Base-by-base conservation (phyloP, 768 basidiomycete genomes). In the Lactarius vividus region DNA sequence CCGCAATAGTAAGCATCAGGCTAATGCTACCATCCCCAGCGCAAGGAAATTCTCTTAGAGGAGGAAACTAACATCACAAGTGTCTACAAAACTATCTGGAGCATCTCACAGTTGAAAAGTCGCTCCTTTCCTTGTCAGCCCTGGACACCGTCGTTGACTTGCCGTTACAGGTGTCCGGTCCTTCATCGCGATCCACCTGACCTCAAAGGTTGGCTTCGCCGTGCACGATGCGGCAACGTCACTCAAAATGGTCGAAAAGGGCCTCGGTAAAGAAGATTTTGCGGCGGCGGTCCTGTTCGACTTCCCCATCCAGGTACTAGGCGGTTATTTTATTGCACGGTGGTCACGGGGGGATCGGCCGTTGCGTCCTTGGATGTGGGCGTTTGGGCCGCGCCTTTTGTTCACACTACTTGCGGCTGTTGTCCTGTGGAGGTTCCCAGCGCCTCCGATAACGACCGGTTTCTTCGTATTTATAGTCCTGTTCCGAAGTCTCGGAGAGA, bases 181-280 rank as follows among this genome's bases (percentile, higher is more conserved):
- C 0, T 87, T 98, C 71, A 84, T 97, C 59, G 35, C 91, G 56
- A 79, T 99, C 71, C 94, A 98, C 74, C 80, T 98, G 40, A 87
- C 97, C 69, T 88, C 92, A 39, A 99, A 98, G 77, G 81, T 99
- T 65, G 95, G 94, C 39, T 97, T 94, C 74, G 92, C 92, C 55
- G 93, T 94, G 23, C 93, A 95, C 77, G 97, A 98, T 54, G 89
- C 94, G 11, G 91, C 89, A 8, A 94, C 93, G 2, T 87, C 86
- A 18, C 82, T 98, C 39, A 99, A 99, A 74, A 84, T 98, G 79
- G 90, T 99, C 46, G 97, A 99, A 76, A 98, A 98, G 74, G 97
- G 97, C 4, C 82, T 99, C 59, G 89, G 87, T 64, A 89, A 95
- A 49, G 97, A 98, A 79, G 97, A 99, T 71, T 82, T 98, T 44